A percentile compares a stretch with the other conserved stretches of the same genome.
These are phyloP conservation scores for Tricholoma sp. DNA, from an alignment of 768 basidiomycete genomes.

Conservation along the genomic window DNA sequence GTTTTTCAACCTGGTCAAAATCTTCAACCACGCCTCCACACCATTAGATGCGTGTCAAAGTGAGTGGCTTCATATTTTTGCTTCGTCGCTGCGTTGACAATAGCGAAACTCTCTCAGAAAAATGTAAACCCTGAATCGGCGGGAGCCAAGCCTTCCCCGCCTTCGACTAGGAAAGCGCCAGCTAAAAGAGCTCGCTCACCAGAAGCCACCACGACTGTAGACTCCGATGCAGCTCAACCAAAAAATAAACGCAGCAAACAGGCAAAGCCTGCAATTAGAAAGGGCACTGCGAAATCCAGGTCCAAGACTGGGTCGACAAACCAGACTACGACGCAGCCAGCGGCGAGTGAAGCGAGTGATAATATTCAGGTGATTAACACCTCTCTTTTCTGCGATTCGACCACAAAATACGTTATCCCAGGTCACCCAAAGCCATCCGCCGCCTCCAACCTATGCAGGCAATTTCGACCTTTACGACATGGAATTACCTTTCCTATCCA, in stretches of 20 bases:
- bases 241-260: not conserved
- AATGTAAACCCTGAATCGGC: not conserved
- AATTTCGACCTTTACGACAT: constrained; percentile 37
- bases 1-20: not conserved
- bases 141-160: not conserved
- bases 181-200: not conserved
- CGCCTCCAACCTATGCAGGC: constrained; percentile 17
- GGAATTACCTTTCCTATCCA: constrained; percentile 30
- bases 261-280: not conserved
- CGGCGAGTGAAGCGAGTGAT: not conserved
- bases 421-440: not conserved
- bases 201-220: not conserved
- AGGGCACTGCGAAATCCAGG: not conserved
- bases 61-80: not conserved
- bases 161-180: not conserved
- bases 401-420: not conserved
- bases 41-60: not conserved
- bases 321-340: not conserved
- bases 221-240: not conserved
- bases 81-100: not conserved
- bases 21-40: not conserved
- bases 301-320: not conserved
- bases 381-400: not conserved
- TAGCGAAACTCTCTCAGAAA: not conserved
- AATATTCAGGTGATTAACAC: not conserved